Percentiles rank a stretch among this genome's conserved stretches.
These are phyloP conservation scores for Casuarina equisetifolia DNA, from an alignment of 306 rosid genomes.

Conservation along the genomic window DNA sequence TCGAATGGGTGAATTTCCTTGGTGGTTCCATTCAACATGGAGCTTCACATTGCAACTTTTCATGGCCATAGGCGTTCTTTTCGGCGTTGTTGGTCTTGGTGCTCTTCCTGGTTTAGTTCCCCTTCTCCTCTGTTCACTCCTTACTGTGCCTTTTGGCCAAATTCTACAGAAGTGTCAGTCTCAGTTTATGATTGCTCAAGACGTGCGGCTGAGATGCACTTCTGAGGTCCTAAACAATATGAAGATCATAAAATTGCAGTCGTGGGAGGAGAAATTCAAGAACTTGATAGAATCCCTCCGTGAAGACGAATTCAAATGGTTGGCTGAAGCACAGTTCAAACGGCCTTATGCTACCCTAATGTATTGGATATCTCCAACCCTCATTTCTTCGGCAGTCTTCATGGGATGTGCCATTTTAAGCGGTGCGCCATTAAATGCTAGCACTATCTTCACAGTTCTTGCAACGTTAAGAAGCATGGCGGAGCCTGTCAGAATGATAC, in stretches of 20 bases:
- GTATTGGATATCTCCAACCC: conserved; percentile 75
- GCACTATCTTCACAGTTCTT: conserved; percentile 74
- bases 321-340: conserved; percentile 40
- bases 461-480: conserved; percentile 56
- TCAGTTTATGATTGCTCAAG: conserved; percentile 70
- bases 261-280: conserved; percentile 81
- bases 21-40: conserved; percentile 55
- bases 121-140: conserved; percentile 53
- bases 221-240: conserved; percentile 78
- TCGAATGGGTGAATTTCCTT: conserved; percentile 53
- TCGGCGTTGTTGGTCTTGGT: conserved; percentile 46
- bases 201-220: conserved; percentile 70
- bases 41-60: conserved; percentile 27
- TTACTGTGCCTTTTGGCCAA: conserved; percentile 65
- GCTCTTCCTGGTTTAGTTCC: conserved; percentile 70
- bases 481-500: conserved; percentile 81
- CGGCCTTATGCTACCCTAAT: conserved; percentile 43
- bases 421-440: conserved; percentile 69
- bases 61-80: conserved; percentile 39
- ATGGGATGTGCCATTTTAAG: conserved; percentile 46
- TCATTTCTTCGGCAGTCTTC: conserved; percentile 60
- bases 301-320: conserved; percentile 61
- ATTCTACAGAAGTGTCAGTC: conserved; percentile 53
- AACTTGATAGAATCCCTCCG: conserved; percentile 44
- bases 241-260: conserved; percentile 78